Base-by-base conservation (phyloP, 2,329 filamentous ascomycete genomes). In the Scedosporium apiospermum region DNA sequence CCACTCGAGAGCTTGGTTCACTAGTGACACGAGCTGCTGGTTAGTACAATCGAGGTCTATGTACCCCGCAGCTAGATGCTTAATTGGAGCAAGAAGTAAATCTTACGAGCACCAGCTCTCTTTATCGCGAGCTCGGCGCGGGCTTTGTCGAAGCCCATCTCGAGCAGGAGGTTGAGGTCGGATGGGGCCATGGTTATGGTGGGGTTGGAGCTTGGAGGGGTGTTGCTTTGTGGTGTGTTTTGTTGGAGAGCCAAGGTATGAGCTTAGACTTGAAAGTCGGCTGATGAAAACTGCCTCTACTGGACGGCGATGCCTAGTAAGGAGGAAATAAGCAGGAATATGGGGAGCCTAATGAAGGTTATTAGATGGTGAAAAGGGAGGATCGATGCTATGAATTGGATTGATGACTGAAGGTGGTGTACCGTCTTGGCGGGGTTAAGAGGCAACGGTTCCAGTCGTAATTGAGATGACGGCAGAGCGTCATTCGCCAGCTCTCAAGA, bases 61-160 rank as follows among this genome's bases (percentile, higher is more conserved):
- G 10, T 1, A 14, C 34, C 12, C 34, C 1, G 34, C 10, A 38
- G n/a, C 26, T 18, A n/a, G 38, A 49, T 34, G 57, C 21, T 46
- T 59, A 57, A 30, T 38, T 2, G 34, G 34, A 38, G 9, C 9
- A 38, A 38, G 3, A 14, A 2, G 4, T 12, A 38, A 12, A 14
- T 38, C 89, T 76, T 79, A 91, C 92, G 77, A 63, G 89, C 89
- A 68, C 92, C 91, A 12, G 87, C 84, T 71, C 90, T 91, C 76
- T 93, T 91, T 66, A 96, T 81, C 42, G 95, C 95, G 57, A 98
- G 77, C 72, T 93, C 84, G 57, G 91, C 88, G 67, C 90, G 87
- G 70, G 91, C 85, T 70, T 86, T 85, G 66, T 96, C 91, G 71
- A 99, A 99, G 75, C 87, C 87, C 85, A 89, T 88, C 61, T 88